Percentiles rank a stretch among this genome's conserved stretches.
These are phyloP conservation scores for Ramaria rubella DNA, from an alignment of 768 basidiomycete species.

Conservation along the genomic window DNA sequence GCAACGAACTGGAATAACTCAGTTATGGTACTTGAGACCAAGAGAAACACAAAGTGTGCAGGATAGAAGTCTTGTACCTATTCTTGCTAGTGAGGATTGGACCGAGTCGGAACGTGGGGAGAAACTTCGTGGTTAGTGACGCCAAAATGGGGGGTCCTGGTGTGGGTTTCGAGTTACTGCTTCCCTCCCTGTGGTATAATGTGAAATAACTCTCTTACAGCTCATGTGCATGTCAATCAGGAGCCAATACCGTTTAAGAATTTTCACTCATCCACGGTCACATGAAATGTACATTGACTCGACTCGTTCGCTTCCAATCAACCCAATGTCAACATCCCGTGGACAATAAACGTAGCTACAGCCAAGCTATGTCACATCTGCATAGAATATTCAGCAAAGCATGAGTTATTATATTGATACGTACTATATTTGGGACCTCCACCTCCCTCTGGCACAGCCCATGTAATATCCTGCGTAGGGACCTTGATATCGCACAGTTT, in stretches of 20 bases:
- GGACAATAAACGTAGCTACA: neutral
- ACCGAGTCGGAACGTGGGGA: neutral
- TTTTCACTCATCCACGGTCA: neutral
- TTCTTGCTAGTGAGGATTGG: neutral
- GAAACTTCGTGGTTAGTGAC: neutral
- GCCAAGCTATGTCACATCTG: neutral
- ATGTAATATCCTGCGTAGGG: slow-evolving; percentile 93
- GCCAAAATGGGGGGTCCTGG: no score
- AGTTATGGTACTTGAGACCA: slow-evolving; percentile 56
- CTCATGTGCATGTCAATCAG: neutral
- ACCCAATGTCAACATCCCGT: no score
- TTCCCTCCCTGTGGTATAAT: no score
- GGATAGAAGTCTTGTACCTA: neutral
- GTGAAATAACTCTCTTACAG: neutral
- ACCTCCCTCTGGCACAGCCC: slow-evolving; percentile 94
- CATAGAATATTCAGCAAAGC: neutral
- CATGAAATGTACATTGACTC: neutral
- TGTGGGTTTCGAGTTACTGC: no score
- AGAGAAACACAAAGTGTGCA: neutral
- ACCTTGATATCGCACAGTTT: slow-evolving; percentile 96
- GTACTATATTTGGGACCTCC: slow-evolving; percentile 95
- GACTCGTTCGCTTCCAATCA: no score
- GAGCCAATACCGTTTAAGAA: neutral
- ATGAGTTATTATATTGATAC: slow-evolving; percentile 19
- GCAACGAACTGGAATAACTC: slow-evolving; percentile 46